phyloP scores from a whole-genome alignment of 2,329 filamentous ascomycete species.

The Didymosphaeria variabile region DNA sequence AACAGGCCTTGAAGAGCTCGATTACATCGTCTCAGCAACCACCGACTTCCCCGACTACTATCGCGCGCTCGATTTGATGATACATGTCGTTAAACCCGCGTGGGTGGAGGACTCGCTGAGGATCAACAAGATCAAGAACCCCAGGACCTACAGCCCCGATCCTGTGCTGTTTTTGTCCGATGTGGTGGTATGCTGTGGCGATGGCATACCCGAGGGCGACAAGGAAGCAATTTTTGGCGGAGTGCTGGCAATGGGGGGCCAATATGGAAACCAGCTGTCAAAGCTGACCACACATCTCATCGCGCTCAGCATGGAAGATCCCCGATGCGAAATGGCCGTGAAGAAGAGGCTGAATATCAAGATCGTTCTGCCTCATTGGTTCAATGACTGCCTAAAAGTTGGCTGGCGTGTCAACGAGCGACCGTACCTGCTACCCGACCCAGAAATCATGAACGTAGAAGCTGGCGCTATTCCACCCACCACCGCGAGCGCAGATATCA shows the following conservation, averaged over 20 bases:
- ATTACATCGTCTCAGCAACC: constrained; percentile 76
- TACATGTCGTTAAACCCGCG: constrained; percentile 81
- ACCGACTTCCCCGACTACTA: constrained; percentile 92
- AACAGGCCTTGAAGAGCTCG: constrained; percentile 57
- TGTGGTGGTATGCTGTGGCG: constrained; percentile 81
- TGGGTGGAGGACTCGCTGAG: constrained; percentile 80
- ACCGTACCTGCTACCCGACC: constrained; percentile 86
- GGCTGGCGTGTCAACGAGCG: constrained; percentile 89
- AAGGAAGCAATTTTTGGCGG: constrained; percentile 92
- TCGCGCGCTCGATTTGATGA: constrained; percentile 76
- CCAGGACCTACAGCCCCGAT: constrained; percentile 88
- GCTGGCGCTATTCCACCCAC: constrained; percentile 46
- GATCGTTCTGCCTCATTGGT: constrained; percentile 95
- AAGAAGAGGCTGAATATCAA: constrained; percentile 75
- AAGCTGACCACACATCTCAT: constrained; percentile 88
- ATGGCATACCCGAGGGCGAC: constrained; percentile 79
- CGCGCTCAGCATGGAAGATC: constrained; percentile 77
- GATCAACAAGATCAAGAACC: constrained; percentile 75
- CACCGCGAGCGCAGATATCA: constrained; percentile 57
- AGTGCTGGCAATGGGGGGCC: constrained; percentile 86
- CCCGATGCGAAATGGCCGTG: constrained; percentile 71
- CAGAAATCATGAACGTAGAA: constrained; percentile 71
- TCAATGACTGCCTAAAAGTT: constrained; percentile 94
- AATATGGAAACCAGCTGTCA: constrained; percentile 75
- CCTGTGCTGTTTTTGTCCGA: constrained; percentile 89